Evolutionary conservation across 306 rosid genomes (phyloP), one percentile per base, ranked within the genome.

Genomic region (Dalbergia cultrata): DNA sequence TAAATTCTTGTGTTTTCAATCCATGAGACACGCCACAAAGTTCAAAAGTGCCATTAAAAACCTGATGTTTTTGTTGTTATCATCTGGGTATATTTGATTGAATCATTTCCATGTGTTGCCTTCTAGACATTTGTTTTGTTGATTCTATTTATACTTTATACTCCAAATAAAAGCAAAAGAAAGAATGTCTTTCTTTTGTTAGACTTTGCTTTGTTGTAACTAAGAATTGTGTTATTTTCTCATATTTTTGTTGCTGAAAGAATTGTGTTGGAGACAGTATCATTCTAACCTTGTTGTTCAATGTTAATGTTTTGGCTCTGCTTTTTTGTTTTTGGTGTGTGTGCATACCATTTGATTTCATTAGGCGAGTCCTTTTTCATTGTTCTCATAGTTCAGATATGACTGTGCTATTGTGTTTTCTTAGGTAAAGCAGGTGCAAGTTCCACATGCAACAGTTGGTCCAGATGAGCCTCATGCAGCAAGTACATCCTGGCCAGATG

Each of bases 391-490:
- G 33, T 26, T 22, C 17, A 66, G 4, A 37, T 76, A n/a, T 33
- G 58, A 56, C 78, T 74, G 67, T 69, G 41, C 75, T 37, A 6
- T 60, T 67, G 54, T 52, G 8, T 65, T 61, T 79, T 79, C 79
- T 67, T 61, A 67, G 96, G 88, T 62, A 67, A 87, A 83, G 83
- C 76, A 67, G 74, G 81, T 57, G 74, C 90, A 77, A 45, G 13
- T 87, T 80, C 90, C 90, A 1, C 82, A 39, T 66, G 98, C 98
- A 63, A 91, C 93, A 13, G 87, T 93, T 52, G 99, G 99, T 72
- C 97, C 98, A 17, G 98, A 95, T 72, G 98, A 95, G 87, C 99
- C 99, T 44, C 99, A 93, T 72, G 99, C 98, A 43, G 91, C 99
- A 57, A 87, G 90, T 81, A 95, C 93, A 65, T 41, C 94, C 62